Conservation (phyloP, 1,139 yeast genomes). For the Geotrichum candidum region DNA sequence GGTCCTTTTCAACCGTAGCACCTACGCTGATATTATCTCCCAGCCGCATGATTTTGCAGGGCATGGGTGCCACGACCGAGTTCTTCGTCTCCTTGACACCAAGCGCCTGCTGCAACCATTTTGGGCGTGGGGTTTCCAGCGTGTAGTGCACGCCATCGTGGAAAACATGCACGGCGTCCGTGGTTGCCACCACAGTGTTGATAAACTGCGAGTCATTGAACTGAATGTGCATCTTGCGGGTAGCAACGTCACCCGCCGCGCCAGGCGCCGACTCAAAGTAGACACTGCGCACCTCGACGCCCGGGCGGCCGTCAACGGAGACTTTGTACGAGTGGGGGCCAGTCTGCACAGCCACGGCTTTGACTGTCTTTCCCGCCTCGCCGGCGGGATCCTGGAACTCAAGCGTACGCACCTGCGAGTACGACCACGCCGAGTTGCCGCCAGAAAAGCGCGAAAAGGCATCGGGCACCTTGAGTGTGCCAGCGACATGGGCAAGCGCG, state of each 20-base stretch:
- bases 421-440: slow-evolving; percentile 12
- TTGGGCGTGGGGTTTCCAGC: slow-evolving; percentile 28
- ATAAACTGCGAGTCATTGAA: slow-evolving; percentile 27
- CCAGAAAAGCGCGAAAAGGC: slow-evolving; percentile 15
- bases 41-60: slow-evolving; percentile 33
- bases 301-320: slow-evolving; percentile 10
- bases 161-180: slow-evolving; percentile 31
- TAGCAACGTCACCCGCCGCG: background rate
- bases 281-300: slow-evolving; percentile 8
- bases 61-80: slow-evolving; percentile 36
- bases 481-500: slow-evolving; percentile 26
- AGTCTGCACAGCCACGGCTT: slow-evolving; percentile 13
- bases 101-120: slow-evolving; percentile 31
- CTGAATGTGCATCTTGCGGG: slow-evolving; percentile 24
- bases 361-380: slow-evolving; percentile 1
- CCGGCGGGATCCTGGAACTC: slow-evolving; percentile 15
- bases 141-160: slow-evolving; percentile 32
- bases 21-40: slow-evolving; percentile 18
- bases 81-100: slow-evolving; percentile 30
- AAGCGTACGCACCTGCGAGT: slow-evolving; percentile 15
- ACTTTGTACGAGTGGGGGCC: slow-evolving; percentile 17
- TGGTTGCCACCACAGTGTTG: slow-evolving; percentile 28
- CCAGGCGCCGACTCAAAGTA: slow-evolving; percentile 4
- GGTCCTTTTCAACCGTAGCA: slow-evolving; percentile 21
- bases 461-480: slow-evolving; percentile 5